A percentile compares a stretch with the other conserved stretches of the same genome.
Conservation (phyloP, 2,329 filamentous ascomycete genomes). For the Colletotrichum truncatum region DNA sequence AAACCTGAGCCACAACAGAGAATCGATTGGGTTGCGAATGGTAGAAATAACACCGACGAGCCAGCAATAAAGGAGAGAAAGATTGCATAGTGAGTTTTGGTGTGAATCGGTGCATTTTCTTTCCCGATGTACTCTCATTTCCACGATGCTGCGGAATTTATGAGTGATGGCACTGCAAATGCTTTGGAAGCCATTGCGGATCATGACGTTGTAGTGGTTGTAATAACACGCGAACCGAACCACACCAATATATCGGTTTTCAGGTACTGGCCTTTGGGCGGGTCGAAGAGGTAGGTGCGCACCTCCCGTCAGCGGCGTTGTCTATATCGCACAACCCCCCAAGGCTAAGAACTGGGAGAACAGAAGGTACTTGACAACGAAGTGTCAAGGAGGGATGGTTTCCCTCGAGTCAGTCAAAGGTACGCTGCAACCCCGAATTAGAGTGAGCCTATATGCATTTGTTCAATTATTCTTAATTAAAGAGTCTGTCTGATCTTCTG, state of each 20-base stretch:
- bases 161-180: too few relatives aligned
- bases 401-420: conserved; percentile 2
- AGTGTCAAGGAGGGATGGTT: neutral
- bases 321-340: neutral
- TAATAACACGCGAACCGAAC: neutral
- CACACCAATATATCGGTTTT: neutral
- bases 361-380: neutral
- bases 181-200: neutral
- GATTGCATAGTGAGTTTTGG: too few relatives aligned
- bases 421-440: neutral
- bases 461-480: conserved; percentile 1
- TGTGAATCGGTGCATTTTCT: too few relatives aligned
- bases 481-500: conserved; percentile 1
- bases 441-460: neutral
- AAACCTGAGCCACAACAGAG: too few relatives aligned
- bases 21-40: too few relatives aligned
- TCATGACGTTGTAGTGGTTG: neutral
- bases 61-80: too few relatives aligned
- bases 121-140: too few relatives aligned
- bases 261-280: neutral
- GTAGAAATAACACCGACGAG: too few relatives aligned
- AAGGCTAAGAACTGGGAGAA: neutral
- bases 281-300: conserved; percentile 6
- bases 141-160: too few relatives aligned
- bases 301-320: neutral